Conservation (phyloP, 2,329 filamentous ascomycete genomes). For the Sporothrix luriei region DNA sequence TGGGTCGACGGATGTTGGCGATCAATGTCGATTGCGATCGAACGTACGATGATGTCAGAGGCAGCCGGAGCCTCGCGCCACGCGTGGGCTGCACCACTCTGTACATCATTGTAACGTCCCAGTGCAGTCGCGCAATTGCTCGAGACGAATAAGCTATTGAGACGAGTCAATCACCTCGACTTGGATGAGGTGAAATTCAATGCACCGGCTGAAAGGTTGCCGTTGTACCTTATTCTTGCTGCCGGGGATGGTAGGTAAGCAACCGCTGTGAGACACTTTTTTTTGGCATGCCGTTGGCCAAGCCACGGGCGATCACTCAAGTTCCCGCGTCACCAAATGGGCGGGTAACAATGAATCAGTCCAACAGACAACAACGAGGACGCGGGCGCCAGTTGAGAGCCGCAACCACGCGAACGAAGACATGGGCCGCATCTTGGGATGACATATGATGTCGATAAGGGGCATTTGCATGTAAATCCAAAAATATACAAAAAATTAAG, state of each 20-base stretch:
- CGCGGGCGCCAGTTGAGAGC: neutral
- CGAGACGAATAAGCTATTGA: neutral
- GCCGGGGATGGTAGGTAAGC: neutral
- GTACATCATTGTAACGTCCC: neutral
- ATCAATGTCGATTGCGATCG: neutral
- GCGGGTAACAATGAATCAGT: neutral
- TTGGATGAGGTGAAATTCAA: neutral
- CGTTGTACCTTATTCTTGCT: neutral
- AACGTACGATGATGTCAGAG: slow-evolving; percentile 9
- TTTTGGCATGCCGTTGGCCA: neutral
- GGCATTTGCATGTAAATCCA: neutral
- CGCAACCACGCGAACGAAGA: neutral
- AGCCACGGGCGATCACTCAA: neutral
- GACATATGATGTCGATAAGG: neutral
- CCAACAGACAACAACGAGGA: neutral
- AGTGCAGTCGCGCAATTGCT: too few relatives aligned
- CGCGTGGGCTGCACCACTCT: neutral
- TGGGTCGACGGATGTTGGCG: neutral
- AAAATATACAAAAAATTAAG: neutral
- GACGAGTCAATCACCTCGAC: neutral
- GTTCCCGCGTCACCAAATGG: neutral
- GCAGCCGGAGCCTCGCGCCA: slow-evolving; percentile 17
- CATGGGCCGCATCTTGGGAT: neutral
- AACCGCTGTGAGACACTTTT: neutral
- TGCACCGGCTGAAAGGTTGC: neutral